Evolutionary conservation across 1,284 basidiomycete genomes (phyloP), one percentile per base, ranked within the genome.

Genomic region (Blastosporella zonata): DNA sequence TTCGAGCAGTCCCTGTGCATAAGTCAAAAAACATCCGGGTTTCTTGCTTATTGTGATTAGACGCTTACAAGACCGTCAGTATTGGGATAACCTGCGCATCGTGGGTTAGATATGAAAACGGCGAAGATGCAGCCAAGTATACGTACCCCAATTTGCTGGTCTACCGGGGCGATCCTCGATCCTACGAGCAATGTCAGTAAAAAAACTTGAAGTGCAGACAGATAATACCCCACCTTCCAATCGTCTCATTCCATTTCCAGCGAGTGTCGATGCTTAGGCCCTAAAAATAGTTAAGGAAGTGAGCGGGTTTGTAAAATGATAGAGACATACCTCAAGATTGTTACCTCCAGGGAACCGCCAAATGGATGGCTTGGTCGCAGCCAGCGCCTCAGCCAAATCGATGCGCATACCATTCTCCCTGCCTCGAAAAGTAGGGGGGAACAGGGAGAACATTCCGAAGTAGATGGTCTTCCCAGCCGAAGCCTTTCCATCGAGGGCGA

Each of bases 271-370:
- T 56, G 18, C 62, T 68, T 40, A 55, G 48, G 21, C 59, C 66
- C 58, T 65, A 27, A 42, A 49, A 48, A 37, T 12, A 17, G 12
- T 22, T 18, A 9, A 40, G 17, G 3, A 27, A 21, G 6, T 20
- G 12, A 38, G 21, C 29, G 6, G 21, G n/a, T 25, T 7, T 4
- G 25, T 25, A 23, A 23, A 18, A 13, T 3, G 15, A 31, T 9
- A 3, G 13, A 31, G 18, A 38, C n/a, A 23, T 46, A 59, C 60
- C 50, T 65, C 66, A 31, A 73, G 55, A 44, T 71, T 71, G 46
- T 73, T 71, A 9, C 70, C 71, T 3, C 71, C 71, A 1, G 71
- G 71, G 53, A 72, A 69, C 4, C 71, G 60, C 64, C 67, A 68
- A 4, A 72, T 56, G 33, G 63, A 56, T 53, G 71, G 59, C 55